These are phyloP conservation scores for Emmonsiellopsis sp. DNA, from an alignment of 2,329 filamentous ascomycete genomes.

Conservation along the genomic window DNA sequence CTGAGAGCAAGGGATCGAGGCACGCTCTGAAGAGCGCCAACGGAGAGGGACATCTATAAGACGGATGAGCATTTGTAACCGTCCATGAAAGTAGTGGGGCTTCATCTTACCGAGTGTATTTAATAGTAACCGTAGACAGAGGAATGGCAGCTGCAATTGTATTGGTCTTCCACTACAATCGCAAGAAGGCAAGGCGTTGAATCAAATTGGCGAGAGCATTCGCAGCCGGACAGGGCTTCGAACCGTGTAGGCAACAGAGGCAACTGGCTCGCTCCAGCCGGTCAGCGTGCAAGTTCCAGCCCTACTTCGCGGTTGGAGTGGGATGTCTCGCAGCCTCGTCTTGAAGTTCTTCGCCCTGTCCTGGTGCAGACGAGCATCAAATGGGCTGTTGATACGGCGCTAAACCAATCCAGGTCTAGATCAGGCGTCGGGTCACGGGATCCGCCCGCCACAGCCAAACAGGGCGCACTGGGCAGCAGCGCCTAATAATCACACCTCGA, in stretches of 20 bases:
- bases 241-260: too few species aligned
- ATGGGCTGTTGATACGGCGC: not conserved
- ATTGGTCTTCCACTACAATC: not conserved
- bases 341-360: too few species aligned
- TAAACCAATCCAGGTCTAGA: not conserved
- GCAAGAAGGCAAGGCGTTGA: not conserved
- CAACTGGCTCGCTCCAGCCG: too few species aligned
- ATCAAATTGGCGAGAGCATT: not conserved
- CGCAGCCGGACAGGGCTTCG: too few species aligned
- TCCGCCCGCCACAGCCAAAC: not conserved
- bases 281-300: too few species aligned
- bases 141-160: not conserved
- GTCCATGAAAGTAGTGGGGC: not conserved
- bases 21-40: constrained; percentile 8
- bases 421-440: not conserved
- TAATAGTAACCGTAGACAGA: not conserved
- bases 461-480: not conserved
- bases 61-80: not conserved
- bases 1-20: constrained; percentile 27
- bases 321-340: too few species aligned
- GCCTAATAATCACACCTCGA: not conserved
- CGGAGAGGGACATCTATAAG: constrained; percentile 9
- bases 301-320: too few species aligned
- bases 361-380: too few species aligned
- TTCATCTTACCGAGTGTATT: not conserved